Conservation (phyloP, 345 rosid species). For the Citrus hindsii region DNA sequence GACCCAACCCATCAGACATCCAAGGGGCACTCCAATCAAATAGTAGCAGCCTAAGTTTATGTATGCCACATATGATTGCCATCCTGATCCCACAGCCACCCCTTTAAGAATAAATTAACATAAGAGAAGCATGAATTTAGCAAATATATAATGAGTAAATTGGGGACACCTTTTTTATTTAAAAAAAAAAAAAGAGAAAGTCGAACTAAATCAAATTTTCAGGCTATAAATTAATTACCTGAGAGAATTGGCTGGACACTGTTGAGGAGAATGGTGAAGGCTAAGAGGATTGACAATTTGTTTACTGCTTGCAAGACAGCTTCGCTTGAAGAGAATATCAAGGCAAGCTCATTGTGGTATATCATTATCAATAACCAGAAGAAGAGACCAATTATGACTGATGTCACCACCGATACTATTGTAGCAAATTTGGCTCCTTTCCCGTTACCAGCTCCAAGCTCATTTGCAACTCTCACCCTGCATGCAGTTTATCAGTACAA, state of each 20-base stretch:
- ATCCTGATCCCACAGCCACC: slow-evolving; percentile 96
- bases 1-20: slow-evolving; percentile 85
- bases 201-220: neutral
- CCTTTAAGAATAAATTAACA: slow-evolving; percentile 32
- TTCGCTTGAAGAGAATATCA: slow-evolving; percentile 59
- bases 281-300: slow-evolving; percentile 56
- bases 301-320: slow-evolving; percentile 55
- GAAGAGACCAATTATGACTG: slow-evolving; percentile 49
- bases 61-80: slow-evolving; percentile 89
- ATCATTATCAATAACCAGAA: slow-evolving; percentile 53
- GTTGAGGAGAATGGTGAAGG: slow-evolving; percentile 76
- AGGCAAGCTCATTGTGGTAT: slow-evolving; percentile 38
- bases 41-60: slow-evolving; percentile 89
- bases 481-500: slow-evolving; percentile 23
- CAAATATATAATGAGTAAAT: neutral
- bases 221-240: slow-evolving; percentile 29
- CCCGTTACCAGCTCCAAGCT: slow-evolving; percentile 88
- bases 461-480: slow-evolving; percentile 90
- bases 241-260: slow-evolving; percentile 89
- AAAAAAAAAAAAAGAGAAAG: neutral
- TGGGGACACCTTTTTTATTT: neutral
- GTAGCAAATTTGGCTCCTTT: slow-evolving; percentile 83
- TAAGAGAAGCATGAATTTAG: neutral
- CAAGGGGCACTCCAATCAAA: slow-evolving; percentile 69
- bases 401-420: slow-evolving; percentile 49